Conservation (phyloP, 2,329 filamentous ascomycete genomes). For the Arthrobotrys iridis region DNA sequence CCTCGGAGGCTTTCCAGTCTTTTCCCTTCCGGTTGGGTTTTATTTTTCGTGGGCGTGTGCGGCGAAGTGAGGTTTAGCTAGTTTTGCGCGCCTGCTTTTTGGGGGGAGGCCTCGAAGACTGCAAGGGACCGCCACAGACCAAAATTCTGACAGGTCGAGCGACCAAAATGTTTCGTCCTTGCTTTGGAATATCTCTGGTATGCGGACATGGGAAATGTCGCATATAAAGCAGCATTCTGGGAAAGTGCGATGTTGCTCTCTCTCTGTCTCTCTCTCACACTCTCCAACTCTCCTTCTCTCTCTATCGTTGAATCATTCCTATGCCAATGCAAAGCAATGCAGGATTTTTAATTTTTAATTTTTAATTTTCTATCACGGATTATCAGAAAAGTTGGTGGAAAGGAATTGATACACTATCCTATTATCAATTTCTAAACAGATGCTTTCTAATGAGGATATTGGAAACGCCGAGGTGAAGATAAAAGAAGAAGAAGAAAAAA, state of each 20-base stretch:
- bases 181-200: conserved; percentile 22
- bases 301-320: conserved; percentile 11
- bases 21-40: neutral
- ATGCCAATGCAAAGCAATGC: neutral
- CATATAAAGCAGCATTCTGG: conserved; percentile 8
- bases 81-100: neutral
- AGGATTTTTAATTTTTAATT: too few species aligned
- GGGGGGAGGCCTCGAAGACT: neutral
- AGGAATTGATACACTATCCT: too few species aligned
- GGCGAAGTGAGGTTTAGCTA: neutral
- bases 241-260: neutral
- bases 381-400: neutral
- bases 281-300: too few species aligned
- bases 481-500: too few species aligned
- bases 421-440: too few species aligned
- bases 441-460: too few species aligned
- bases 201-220: conserved; percentile 9
- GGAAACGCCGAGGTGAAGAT: too few species aligned
- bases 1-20: neutral
- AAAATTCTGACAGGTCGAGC: neutral
- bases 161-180: conserved; percentile 30
- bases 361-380: too few species aligned
- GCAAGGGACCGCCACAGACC: neutral
- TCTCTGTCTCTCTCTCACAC: neutral
- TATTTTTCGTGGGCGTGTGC: neutral